These are phyloP conservation scores for Crithidia mellificae DNA, from an alignment of 208 protist species.

Conservation along the genomic window DNA sequence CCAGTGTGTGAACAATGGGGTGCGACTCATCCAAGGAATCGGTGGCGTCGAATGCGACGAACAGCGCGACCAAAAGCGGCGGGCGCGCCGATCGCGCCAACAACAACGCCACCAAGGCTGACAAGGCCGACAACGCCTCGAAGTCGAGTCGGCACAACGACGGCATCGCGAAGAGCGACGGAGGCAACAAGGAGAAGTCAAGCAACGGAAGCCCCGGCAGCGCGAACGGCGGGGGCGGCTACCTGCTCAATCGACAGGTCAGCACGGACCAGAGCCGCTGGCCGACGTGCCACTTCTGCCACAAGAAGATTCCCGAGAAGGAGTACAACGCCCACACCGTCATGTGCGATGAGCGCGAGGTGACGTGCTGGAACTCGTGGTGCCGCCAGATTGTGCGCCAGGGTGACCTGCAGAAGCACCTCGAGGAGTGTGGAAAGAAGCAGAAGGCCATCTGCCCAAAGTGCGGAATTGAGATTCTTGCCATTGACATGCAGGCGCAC, in stretches of 20 bases:
- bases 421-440: slow-evolving; percentile 75
- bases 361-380: slow-evolving; percentile 89
- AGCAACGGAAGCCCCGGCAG: background rate
- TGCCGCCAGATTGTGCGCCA: slow-evolving; percentile 83
- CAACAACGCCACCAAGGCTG: background rate
- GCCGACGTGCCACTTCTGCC: slow-evolving; percentile 77
- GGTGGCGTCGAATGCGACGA: slow-evolving; percentile 14
- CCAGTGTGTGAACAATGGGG: too few species aligned
- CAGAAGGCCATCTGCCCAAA: slow-evolving; percentile 80
- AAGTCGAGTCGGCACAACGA: slow-evolving; percentile 11
- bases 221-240: background rate
- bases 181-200: background rate
- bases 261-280: slow-evolving; percentile 29
- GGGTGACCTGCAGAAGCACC: slow-evolving; percentile 67
- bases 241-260: background rate
- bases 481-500: slow-evolving; percentile 71
- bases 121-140: slow-evolving; percentile 1
- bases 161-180: background rate
- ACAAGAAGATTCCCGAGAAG: slow-evolving; percentile 61
- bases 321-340: slow-evolving; percentile 88
- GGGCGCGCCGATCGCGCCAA: background rate
- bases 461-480: slow-evolving; percentile 70
- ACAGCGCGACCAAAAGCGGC: background rate
- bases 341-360: slow-evolving; percentile 86
- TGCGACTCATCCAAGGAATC: slow-evolving; percentile 49